A percentile compares a stretch with the other conserved stretches of the same genome.
Evolutionary conservation across 2,329 filamentous ascomycete genomes (phyloP).

Genomic region (Ophiostoma populinum): DNA sequence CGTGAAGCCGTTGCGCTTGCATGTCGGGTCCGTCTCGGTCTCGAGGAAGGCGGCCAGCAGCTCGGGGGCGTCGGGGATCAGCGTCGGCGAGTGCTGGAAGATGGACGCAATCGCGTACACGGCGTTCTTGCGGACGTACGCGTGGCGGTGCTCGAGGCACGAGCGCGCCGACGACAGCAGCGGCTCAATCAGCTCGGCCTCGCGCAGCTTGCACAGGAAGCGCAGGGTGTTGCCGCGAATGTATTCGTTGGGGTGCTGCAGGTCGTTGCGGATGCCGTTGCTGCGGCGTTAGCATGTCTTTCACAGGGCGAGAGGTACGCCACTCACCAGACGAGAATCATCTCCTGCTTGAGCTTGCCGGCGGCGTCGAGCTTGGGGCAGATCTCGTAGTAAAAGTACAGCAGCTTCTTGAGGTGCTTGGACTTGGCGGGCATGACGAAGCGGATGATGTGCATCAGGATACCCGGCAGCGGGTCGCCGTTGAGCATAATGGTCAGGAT

Average conservation of each 20-base stretch:
- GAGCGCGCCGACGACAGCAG: constrained; percentile 80
- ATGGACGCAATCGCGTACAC: constrained; percentile 91
- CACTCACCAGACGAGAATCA: constrained; percentile 92
- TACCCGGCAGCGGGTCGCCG: constrained; percentile 82
- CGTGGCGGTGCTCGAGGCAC: constrained; percentile 90
- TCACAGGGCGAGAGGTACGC: too few species aligned
- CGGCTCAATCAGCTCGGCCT: constrained; percentile 90
- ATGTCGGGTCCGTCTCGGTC: constrained; percentile 80
- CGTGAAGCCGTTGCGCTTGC: constrained; percentile 95
- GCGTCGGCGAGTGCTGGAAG: constrained; percentile 70
- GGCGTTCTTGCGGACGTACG: constrained; percentile 95
- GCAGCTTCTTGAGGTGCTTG: constrained; percentile 90
- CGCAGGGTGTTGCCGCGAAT: constrained; percentile 95
- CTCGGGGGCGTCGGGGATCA: constrained; percentile 92
- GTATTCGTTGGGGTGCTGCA: constrained; percentile 96
- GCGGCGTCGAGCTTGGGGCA: constrained; percentile 85
- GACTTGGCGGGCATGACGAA: constrained; percentile 99
- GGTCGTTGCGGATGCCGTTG: constrained; percentile 93
- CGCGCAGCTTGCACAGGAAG: constrained; percentile 90
- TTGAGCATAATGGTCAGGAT: constrained; percentile 97
- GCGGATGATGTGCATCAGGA: constrained; percentile 99
- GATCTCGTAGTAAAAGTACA: constrained; percentile 99
- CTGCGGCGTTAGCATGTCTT: constrained; percentile 28
- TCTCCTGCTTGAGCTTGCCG: constrained; percentile 97
- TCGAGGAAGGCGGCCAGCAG: constrained; percentile 81